Evolutionary conservation across 2,329 filamentous ascomycete species (phyloP).

Genomic region (Hypomyces perniciosus): DNA sequence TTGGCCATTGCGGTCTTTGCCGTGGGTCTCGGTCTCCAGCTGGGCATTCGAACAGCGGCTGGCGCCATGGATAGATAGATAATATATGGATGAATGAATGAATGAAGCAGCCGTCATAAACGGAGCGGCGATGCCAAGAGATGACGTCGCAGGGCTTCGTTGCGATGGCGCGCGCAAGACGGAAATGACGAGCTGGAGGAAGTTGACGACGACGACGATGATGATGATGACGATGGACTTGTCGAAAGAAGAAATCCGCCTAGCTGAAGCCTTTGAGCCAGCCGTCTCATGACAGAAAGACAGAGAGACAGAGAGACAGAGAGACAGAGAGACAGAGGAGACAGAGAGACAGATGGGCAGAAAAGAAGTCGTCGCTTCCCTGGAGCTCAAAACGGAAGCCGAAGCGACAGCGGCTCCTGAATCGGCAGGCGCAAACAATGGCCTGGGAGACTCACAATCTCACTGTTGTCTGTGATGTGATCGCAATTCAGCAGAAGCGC

Average conservation of each 20-base stretch:
- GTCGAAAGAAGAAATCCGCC: constrained; percentile 2
- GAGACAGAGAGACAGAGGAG: no score
- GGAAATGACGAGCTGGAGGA: constrained; percentile 2
- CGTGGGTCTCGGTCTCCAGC: constrained; percentile 10
- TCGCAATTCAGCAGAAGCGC: no score
- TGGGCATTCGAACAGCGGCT: neutral
- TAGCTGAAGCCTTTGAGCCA: constrained; percentile 10
- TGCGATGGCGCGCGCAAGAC: neutral
- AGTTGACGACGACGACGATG: constrained; percentile 5
- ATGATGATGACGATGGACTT: neutral
- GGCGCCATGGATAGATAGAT: constrained; percentile 1
- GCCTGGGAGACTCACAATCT: constrained; percentile 4
- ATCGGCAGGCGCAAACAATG: constrained; percentile 4
- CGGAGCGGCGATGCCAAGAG: neutral
- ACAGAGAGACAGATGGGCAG: no score
- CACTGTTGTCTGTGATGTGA: neutral
- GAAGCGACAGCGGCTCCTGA: neutral
- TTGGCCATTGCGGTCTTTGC: constrained; percentile 9
- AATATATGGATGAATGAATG: no score
- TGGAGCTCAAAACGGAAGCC: neutral
- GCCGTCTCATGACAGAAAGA: constrained; percentile 9
- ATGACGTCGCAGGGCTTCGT: neutral
- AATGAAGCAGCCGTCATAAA: neutral
- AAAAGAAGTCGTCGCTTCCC: neutral
- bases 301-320: no score